Conservation (phyloP, 2,329 filamentous ascomycete genomes). For the Colletotrichum tabaci region DNA sequence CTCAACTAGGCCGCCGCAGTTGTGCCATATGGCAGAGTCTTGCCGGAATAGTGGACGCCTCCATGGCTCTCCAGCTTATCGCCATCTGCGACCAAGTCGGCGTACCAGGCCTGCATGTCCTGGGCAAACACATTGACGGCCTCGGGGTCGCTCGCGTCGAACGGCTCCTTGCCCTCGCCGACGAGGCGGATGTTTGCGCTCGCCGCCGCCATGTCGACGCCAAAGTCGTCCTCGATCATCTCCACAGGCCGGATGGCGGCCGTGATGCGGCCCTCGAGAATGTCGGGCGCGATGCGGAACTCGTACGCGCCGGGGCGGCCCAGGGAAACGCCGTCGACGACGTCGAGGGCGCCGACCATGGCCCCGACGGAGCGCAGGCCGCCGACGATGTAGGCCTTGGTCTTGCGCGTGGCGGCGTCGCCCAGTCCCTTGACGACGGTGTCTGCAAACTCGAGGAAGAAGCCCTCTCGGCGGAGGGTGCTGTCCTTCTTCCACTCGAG, state of each 20-base stretch:
- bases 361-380: conserved; percentile 68
- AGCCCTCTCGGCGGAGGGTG: conserved; percentile 69
- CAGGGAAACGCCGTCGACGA: conserved; percentile 73
- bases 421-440: conserved; percentile 58
- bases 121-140: conserved; percentile 43
- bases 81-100: conserved; percentile 46
- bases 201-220: conserved; percentile 8
- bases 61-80: conserved; percentile 48
- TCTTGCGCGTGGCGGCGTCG: conserved; percentile 48
- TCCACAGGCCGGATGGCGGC: conserved; percentile 25
- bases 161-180: conserved; percentile 44
- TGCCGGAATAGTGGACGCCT: conserved; percentile 44
- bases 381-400: conserved; percentile 72
- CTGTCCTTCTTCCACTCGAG: conserved; percentile 67
- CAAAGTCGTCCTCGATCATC: conserved; percentile 28
- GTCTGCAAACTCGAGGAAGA: conserved; percentile 74
- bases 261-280: conserved; percentile 17
- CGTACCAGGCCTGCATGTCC: conserved; percentile 46
- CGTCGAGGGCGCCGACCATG: conserved; percentile 70
- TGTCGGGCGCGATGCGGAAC: conserved; percentile 23
- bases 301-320: conserved; percentile 56
- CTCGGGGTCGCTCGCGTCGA: conserved; percentile 46
- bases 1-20: not conserved
- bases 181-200: conserved; percentile 30
- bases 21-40: conserved; percentile 20